Percentiles rank a stretch among this genome's conserved stretches.
These are phyloP conservation scores for Dryas integrifolia DNA, from an alignment of 331 rosid genomes.

Conservation along the genomic window DNA sequence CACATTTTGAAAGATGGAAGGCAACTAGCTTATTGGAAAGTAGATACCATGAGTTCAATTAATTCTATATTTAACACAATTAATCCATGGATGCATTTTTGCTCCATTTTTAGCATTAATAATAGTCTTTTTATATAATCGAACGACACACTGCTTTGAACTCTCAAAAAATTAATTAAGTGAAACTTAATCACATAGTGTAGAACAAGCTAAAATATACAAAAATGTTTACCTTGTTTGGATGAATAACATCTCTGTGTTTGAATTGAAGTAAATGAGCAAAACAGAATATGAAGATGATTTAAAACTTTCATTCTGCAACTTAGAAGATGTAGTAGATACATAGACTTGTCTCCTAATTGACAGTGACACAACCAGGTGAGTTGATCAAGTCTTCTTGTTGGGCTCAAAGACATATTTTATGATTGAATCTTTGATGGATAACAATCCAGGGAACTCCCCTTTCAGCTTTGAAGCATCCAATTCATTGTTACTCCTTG, in stretches of 20 bases:
- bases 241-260: neutral
- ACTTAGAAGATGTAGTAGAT: neutral
- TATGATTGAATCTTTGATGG: constrained; percentile 52
- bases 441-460: constrained; percentile 41
- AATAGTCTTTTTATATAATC: too few relatives aligned
- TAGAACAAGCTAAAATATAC: too few relatives aligned
- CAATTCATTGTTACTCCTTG: constrained; percentile 60
- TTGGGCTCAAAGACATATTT: constrained; percentile 59
- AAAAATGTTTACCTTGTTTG: neutral
- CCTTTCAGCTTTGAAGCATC: constrained; percentile 53
- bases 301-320: neutral
- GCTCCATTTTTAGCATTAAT: too few relatives aligned
- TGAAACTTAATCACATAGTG: too few relatives aligned
- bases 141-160: too few relatives aligned
- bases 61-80: too few relatives aligned
- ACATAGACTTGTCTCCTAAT: neutral
- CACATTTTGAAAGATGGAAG: neutral
- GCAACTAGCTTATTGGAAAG: neutral
- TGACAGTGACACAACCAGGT: neutral
- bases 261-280: neutral
- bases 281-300: neutral
- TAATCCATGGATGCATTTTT: too few relatives aligned
- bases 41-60: neutral
- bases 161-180: too few relatives aligned
- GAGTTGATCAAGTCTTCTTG: constrained; percentile 43